Base-by-base conservation (phyloP, 805 yeast species). In the Candida dendrica region DNA sequence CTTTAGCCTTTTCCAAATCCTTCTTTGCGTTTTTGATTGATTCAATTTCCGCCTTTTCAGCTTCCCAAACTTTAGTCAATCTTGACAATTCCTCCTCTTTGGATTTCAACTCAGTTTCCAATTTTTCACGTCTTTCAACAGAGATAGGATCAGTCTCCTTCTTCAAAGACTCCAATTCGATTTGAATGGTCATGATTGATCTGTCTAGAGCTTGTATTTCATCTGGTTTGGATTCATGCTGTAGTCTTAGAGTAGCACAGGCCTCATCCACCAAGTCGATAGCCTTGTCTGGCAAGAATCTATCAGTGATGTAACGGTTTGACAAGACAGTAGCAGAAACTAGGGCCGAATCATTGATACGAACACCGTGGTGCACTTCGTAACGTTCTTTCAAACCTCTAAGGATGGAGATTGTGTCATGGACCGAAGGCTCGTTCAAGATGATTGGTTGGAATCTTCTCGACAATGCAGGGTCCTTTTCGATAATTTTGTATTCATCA, bases 361-460 rank as follows among this genome's bases (percentile, higher is more conserved):
- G 77, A 7, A 91, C 98, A 65, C 98, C 98, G 56, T 91, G 98
- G 55, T 91, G 98, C 2, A 91, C 96, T 58, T 91, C 98, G 60
- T 91, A 91, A 47, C 84, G 75, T 56, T 91, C 98, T 60, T 91
- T 90, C 55, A 91, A 72, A 4, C 98, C 98, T 57, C 98, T 77
- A 45, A 93, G 68, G 46, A 91, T 91, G 22, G 95, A 83, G 42
- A 91, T 88, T 1, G 97, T 83, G 60, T 91, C 97, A 46, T 84
- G 81, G 3, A 90, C 96, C 4, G 84, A 70, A 15, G 98, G 98
- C 58, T 93, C 98, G 45, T 77, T 79, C 31, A 91, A 81, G 44
- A 77, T 56, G 26, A 91, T 95, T 1, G 96, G 84, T 53, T 91
- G 95, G 62, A 91, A 90, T 52, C 98, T 74, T 66, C 98, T 77